Evolutionary conservation across 805 yeast species (phyloP), one percentile per base, ranked within the genome.

Genomic region (Candida chauliodis): DNA sequence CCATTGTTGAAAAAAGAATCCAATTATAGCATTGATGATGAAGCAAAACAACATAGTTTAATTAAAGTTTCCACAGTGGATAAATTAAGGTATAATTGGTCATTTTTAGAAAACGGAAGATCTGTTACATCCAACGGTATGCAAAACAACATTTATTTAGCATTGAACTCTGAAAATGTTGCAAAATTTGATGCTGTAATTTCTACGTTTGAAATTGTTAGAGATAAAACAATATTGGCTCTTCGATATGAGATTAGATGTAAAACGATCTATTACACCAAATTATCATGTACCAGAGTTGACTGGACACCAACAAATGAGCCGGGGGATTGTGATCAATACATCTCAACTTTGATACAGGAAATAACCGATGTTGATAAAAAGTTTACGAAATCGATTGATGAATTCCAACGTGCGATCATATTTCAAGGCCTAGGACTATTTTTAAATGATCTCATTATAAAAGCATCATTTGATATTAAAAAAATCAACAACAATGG

Each of bases 291-390:
- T 46, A 52, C 55, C 25, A 69, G 66, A 30, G 71, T 73, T 28
- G 71, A 66, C 25, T 80, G 81, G 76, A 62, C 68, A 48, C 73
- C 75, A 15, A 56, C 56, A 8, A 63, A 69, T 25, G 78, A 77
- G 46, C 71, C 78, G 1, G 81, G 79, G 9, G 85, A 80, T 45
- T 71, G 81, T 5, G 87, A 80, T 47, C 63, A 70, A 10, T 71
- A 58, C 49, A 70, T 82, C 19, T 73, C 75, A 15, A 58, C 64
- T 37, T 61, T 78, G 47, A 81, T 75, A 51, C 66, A 69, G 35
- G 75, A 71, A 29, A 56, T 79, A 4, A 66, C 72, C 26, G 56
- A 62, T 16, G 58, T 69, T 15, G 77, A 76, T 42, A 73, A 70
- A 30, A 59, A 61, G 35, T 53, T 76, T 26, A 56, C 63, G 16